Evolutionary conservation across 129 eudicot species (phyloP), one percentile per base, ranked within the genome.

Genomic region (Rutidosis leptorrhynchoides): DNA sequence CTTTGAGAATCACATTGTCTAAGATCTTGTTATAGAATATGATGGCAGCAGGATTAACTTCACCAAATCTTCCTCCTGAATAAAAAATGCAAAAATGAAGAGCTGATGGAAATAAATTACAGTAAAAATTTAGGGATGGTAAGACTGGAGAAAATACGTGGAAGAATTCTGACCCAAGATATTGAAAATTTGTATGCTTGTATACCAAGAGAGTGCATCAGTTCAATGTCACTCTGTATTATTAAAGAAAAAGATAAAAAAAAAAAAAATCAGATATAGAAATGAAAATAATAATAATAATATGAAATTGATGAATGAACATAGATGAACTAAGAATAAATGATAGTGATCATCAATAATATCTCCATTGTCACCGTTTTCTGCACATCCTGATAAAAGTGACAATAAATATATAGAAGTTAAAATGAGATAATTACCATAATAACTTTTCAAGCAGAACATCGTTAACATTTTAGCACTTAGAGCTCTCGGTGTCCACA

Each of bases 111-210:
- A 33, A 62, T 82, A 70, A 78, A 83, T 85, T n/a, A n/a, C n/a
- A n/a, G n/a, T 68, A 9, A 52, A 6, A 32, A 32, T 32, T 32
- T 7, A 61, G 20, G 46, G 25, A n/a, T 16, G 4, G 20, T 29
- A 40, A 61, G 1, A 33, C 20, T 10, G 23, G 30, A 21, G 5
- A 62, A n/a, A 10, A 8, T 62, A 62, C 67, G 58, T 27, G 96
- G 97, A 32, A 84, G 86, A 82, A 86, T 30, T 78, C 96, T 83
- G 64, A 80, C 43, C 89, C 96, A 85, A 15, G 93, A 85, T 35
- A 89, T 79, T 2, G 93, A 85, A 56, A 85, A 83, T 1, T 85
- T 62, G 60, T 85, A 85, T 5, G 90, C 80, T 27, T 80, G 54
- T 7, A 81, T 63, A 9, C 96, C 94, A 78, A 89, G 84, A 17